Base-by-base conservation (phyloP, 352 stramenopile species). In the Phytopythium sindhum region DNA sequence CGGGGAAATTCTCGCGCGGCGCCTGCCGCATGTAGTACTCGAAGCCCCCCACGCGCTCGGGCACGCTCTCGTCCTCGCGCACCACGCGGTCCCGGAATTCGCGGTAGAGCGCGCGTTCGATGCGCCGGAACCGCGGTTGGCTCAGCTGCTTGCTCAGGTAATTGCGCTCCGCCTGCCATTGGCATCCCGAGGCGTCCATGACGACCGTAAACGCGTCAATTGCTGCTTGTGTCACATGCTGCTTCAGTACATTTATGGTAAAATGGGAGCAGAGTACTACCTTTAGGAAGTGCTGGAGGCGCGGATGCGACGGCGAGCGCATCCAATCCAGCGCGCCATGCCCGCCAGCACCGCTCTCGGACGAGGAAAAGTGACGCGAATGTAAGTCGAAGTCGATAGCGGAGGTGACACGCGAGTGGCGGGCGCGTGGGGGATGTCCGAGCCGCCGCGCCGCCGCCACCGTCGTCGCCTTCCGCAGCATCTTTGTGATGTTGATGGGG, bases 11-110 rank as follows among this genome's bases (percentile, higher is more conserved):
- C 44, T 89, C 68, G 2, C 78, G 64, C 0, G 80, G 71, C 5
- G 67, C 58, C 60, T 93, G 81, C 9, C 71, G 71, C 67, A 89
- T 85, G 63, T 82, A 92, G 65, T 95, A 95, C 39, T 91, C 80
- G 60, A 78, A 91, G 14, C 68, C 63, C 50, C 86, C 84, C 50
- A 95, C 90, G 59, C 77, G 76, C 61, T 95, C 86, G 2, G 86
- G 84, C n/a, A 93, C 76, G 48, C 76, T 81, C 37, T 73, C 82
- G 47, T 92, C 78, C 39, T 61, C 55, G 55, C 81, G 80, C 48
- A 88, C 58, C 15, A 89, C 56, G 4, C 85, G 81, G 23, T 85
- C 75, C 0, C 78, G 80, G 51, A 95, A 76, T 48, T 95, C 86
- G 24, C 76, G 55, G 61, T 90, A 88, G 31, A 91, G 73, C 23